These are phyloP conservation scores for Zea luxurians DNA, from an alignment of 176 grass and related monocot species.

Conservation along the genomic window DNA sequence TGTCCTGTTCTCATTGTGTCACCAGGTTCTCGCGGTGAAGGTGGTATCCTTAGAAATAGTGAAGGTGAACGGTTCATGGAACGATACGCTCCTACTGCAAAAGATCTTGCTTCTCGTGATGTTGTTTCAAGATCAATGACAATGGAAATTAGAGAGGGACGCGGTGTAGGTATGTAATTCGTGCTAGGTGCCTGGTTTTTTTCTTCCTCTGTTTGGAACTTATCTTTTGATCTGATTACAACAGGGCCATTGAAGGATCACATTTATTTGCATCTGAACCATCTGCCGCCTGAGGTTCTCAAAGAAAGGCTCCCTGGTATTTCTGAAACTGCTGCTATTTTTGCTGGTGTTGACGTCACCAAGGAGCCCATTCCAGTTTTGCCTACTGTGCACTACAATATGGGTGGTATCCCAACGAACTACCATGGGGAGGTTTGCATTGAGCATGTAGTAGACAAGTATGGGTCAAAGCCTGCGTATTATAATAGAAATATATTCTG, in stretches of 20 bases:
- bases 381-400: conserved; percentile 97
- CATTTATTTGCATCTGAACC: conserved; percentile 83
- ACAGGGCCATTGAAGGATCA: conserved; percentile 90
- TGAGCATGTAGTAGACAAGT: conserved; percentile 7
- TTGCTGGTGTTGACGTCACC: conserved; percentile 92
- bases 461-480: neutral
- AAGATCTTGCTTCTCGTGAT: conserved; percentile 90
- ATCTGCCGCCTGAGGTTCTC: conserved; percentile 78
- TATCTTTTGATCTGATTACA: conserved; percentile 36
- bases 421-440: conserved; percentile 80
- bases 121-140: conserved; percentile 91
- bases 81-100: conserved; percentile 75
- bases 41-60: conserved; percentile 87
- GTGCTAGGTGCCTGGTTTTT: conserved; percentile 4
- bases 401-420: conserved; percentile 98
- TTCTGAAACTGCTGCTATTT: conserved; percentile 98
- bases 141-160: conserved; percentile 85
- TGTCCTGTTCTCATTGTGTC: conserved; percentile 16
- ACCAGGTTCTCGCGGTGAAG: conserved; percentile 83
- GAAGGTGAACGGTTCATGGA: conserved; percentile 93
- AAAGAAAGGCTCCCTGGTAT: conserved; percentile 98
- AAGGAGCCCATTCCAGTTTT: conserved; percentile 98
- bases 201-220: neutral
- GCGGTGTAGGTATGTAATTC: conserved; percentile 67
- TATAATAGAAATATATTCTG: conserved; percentile 27